Evolutionary conservation across 352 stramenopile genomes (phyloP).

Genomic region (Globisporangium emineosum): DNA sequence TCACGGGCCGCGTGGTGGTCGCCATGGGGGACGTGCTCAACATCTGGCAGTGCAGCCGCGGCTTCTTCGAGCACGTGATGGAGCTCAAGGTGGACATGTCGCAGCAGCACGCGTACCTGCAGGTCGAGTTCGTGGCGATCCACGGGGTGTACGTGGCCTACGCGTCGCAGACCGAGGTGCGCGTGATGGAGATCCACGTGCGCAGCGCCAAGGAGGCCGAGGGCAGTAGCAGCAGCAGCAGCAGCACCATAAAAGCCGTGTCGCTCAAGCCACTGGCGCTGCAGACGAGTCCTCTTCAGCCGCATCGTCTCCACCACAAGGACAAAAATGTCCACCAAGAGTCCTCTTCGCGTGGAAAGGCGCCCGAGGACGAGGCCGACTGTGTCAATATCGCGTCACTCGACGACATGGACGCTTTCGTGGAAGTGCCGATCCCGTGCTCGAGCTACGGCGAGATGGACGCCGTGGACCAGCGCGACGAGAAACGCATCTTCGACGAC

Average conservation of each 20-base stretch:
- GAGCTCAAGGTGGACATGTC: conserved; percentile 82
- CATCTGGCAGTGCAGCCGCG: conserved; percentile 82
- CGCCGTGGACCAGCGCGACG: conserved; percentile 38
- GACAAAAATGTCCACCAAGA: conserved; percentile 4
- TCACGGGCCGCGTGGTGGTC: conserved; percentile 74
- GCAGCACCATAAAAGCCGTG: not conserved
- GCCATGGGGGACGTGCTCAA: conserved; percentile 77
- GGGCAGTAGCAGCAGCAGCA: not conserved
- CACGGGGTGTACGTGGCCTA: conserved; percentile 76
- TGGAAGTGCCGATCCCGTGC: conserved; percentile 54
- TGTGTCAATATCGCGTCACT: conserved; percentile 40
- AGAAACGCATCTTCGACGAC: conserved; percentile 54
- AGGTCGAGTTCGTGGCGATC: conserved; percentile 78
- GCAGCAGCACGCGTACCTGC: conserved; percentile 62
- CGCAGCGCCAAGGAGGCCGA: conserved; percentile 37
- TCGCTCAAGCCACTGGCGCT: conserved; percentile 4
- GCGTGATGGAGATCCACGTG: conserved; percentile 82
- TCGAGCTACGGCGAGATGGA: conserved; percentile 54
- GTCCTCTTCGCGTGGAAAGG: not conserved
- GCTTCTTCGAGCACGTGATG: conserved; percentile 89
- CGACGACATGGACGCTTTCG: conserved; percentile 43
- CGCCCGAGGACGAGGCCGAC: conserved; percentile 41
- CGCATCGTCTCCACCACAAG: not conserved
- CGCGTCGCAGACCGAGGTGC: conserved; percentile 71
- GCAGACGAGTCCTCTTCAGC: not conserved